Evolutionary conservation across 352 stramenopile species (phyloP).

Genomic region (Phytopythium chamaehyphon): DNA sequence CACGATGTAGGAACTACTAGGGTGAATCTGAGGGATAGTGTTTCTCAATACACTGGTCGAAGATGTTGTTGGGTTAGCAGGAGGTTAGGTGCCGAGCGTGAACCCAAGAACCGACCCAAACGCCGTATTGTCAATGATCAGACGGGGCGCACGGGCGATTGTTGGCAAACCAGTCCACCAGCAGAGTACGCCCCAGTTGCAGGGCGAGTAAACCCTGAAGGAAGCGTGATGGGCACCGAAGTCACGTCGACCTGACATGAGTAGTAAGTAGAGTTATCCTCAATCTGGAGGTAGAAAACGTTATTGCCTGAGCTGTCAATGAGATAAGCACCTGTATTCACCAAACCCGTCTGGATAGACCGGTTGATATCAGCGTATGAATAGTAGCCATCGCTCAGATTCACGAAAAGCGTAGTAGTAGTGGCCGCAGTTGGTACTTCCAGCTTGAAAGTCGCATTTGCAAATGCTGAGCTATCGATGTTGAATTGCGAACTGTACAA

Average conservation of each 20-base stretch:
- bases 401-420: conserved; percentile 1
- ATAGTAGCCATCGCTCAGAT: conserved; percentile 8
- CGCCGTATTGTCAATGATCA: conserved; percentile 13
- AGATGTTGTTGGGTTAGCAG: conserved; percentile 4
- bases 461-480: background rate
- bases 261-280: conserved; percentile 4
- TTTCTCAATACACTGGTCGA: conserved; percentile 7
- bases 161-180: conserved; percentile 10
- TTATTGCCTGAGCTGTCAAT: no score
- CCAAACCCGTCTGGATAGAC: no score
- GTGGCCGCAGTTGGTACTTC: conserved; percentile 9
- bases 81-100: conserved; percentile 7
- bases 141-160: conserved; percentile 1
- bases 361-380: no score
- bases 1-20: conserved; percentile 8
- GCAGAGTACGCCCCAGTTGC: conserved; percentile 9
- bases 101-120: conserved; percentile 11
- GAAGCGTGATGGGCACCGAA: background rate
- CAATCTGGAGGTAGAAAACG: conserved; percentile 4
- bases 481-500: conserved; percentile 1
- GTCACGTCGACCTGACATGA: conserved; percentile 9
- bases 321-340: no score
- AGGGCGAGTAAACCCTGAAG: background rate
- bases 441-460: background rate
- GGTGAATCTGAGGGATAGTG: conserved; percentile 11